Percentiles rank a stretch among this genome's conserved stretches.
These are phyloP conservation scores for Saccharomyces pastorianus DNA, from an alignment of 1,139 yeast genomes.

Conservation along the genomic window DNA sequence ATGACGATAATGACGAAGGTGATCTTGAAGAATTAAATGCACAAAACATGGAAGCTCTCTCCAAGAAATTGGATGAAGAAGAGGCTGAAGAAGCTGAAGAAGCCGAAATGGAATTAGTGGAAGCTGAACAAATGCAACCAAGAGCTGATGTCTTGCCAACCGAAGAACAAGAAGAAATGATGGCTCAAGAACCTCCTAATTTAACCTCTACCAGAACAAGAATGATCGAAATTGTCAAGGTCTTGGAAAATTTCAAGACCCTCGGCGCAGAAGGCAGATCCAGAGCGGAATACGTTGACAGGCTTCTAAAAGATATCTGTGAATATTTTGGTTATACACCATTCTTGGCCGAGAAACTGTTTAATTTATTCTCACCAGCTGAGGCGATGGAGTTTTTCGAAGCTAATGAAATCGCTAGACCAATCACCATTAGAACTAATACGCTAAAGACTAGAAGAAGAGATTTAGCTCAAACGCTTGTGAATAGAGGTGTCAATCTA, in stretches of 20 bases:
- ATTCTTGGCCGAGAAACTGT: slow-evolving; percentile 86
- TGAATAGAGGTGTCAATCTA: slow-evolving; percentile 92
- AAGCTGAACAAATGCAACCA: slow-evolving; percentile 55
- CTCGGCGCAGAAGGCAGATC: slow-evolving; percentile 81
- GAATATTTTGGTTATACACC: slow-evolving; percentile 96
- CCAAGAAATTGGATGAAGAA: slow-evolving; percentile 61
- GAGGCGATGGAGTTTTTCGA: slow-evolving; percentile 98
- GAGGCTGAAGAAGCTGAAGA: slow-evolving; percentile 67
- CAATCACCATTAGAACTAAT: slow-evolving; percentile 92
- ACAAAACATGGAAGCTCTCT: slow-evolving; percentile 78
- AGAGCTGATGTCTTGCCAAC: slow-evolving; percentile 65
- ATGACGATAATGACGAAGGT: slow-evolving; percentile 57
- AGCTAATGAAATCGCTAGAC: slow-evolving; percentile 95
- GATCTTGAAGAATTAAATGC: slow-evolving; percentile 77
- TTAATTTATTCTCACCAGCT: slow-evolving; percentile 81
- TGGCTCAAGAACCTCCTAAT: slow-evolving; percentile 53
- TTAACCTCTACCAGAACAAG: slow-evolving; percentile 80
- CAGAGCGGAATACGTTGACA: slow-evolving; percentile 69
- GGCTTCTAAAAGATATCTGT: slow-evolving; percentile 76
- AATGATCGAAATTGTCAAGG: slow-evolving; percentile 91
- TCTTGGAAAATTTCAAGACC: slow-evolving; percentile 79
- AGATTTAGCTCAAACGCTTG: slow-evolving; percentile 89
- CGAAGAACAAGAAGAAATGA: slow-evolving; percentile 41
- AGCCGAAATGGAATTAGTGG: slow-evolving; percentile 66
- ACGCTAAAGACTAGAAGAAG: slow-evolving; percentile 91